Base-by-base conservation (phyloP, 192 early-diverging fungal species). In the Backusella tarrabulga region DNA sequence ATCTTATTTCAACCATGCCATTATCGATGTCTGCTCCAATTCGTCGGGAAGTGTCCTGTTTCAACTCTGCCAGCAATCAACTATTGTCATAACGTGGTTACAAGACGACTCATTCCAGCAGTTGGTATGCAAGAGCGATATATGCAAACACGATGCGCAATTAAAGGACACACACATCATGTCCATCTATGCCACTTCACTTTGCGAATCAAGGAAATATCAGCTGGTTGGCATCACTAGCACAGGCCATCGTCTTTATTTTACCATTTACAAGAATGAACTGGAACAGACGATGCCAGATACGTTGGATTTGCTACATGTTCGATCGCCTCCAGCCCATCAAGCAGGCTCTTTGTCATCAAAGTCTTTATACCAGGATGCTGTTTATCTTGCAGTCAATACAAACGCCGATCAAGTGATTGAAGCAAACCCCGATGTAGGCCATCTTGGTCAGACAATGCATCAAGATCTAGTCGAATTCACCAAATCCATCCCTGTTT, bases 161-260 rank as follows among this genome's bases (percentile, higher is more conserved):
- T 83, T 85, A 72, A 78, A 84, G 70, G 34, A 89, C 38, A 81
- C 83, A 60, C 85, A 88, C 73, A 90, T 96, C 40, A 81, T 91
- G 17, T 91, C 93, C 11, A 85, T 97, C 29, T 92, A 97, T 72
- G 81, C 88, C 6, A 89, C 95, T 21, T 86, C 90, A 1, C 66
- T 74, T 3, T 46, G 75, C 14, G 95, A 96, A 75, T 94, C 93
- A 12, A 90, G 85, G 19, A 78, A 83, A 1, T 76, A 96, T 40
- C 85, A 90, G 56, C 80, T 95, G 14, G 88, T 98, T 12, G 94
- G 91, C 1, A 76, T 97, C 56, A 95, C 95, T 0, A 83, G 91
- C 52, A 88, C 89, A 7, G 95, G 93, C 23, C 85, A 86, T 54
- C 91, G 96, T 6, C 80, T 96, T 17, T 95, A 94, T 73, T 94